Base-by-base conservation (phyloP, 2,329 filamentous ascomycete genomes). In the Aspergillus arachidicola region DNA sequence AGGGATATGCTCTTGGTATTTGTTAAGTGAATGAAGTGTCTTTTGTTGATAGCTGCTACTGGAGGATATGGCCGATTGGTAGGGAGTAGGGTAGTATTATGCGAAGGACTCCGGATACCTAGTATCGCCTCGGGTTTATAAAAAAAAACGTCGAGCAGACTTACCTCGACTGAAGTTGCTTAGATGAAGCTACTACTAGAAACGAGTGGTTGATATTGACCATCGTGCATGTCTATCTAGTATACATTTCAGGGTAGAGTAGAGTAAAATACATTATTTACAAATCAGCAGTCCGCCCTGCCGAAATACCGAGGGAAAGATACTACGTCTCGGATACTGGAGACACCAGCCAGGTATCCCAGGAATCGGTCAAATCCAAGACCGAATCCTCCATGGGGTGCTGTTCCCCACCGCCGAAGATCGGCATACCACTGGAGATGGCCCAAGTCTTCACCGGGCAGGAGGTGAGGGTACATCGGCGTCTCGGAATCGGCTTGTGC, bases 321-420 rank as follows among this genome's bases (percentile, higher is more conserved):
- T 60, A 96, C 91, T 28, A 93, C 87, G 77, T 97, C 94, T 74
- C 93, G 87, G 72, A 97, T 87, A 70, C 92, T 96, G 67, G 87
- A 85, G 45, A 94, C 88, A 11, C 93, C 93, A 36, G 90, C 87
- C 60, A 97, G 83, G 79, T 96, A 97, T 73, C 90, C 89, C 70
- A 97, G 79, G 66, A 97, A 84, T 60, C 94, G 87, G 82, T 97
- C 94, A 74, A 96, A 96, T 10, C 94, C 94, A 61, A 97, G 78
- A 3, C 94, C 94, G 75, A 96, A 97, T 1, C 94, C 94, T 48
- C 94, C 94, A 72, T 97, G 94, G 41, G 93, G 93, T 61, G 93
- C 92, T 69, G 90, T 94, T n/a, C 94, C 94, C 86, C 93, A 97
- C 68, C 90, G 89, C 64, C 94, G 88, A 64, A 97, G 84, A 76